phyloP scores from a whole-genome alignment of 2,329 filamentous ascomycete genomes.

The Stagonosporopsis chrysanthemi region DNA sequence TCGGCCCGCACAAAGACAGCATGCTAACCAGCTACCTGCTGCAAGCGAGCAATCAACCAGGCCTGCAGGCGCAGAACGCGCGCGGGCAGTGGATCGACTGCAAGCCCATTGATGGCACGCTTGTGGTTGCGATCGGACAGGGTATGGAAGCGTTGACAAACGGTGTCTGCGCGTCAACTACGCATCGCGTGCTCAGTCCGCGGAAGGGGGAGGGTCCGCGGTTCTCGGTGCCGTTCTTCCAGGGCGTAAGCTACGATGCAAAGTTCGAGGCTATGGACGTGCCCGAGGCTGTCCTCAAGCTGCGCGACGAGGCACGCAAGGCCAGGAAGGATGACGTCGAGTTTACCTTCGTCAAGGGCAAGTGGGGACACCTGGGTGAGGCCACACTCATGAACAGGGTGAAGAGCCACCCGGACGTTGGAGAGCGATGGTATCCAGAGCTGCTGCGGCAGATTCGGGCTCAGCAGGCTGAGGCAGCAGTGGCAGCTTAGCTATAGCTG shows the following conservation, averaged over 20 bases:
- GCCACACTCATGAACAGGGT: constrained; percentile 84
- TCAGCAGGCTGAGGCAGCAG: constrained; percentile 49
- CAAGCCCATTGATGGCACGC: constrained; percentile 75
- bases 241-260: constrained; percentile 81
- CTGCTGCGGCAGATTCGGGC: constrained; percentile 53
- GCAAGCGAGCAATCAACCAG: constrained; percentile 77
- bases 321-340: constrained; percentile 74
- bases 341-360: constrained; percentile 80
- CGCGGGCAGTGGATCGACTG: constrained; percentile 82
- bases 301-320: constrained; percentile 68
- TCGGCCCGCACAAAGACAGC: constrained; percentile 84
- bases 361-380: constrained; percentile 75
- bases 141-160: constrained; percentile 84
- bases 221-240: constrained; percentile 87
- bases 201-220: constrained; percentile 72
- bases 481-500: not conserved
- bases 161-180: constrained; percentile 82
- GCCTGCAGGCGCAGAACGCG: constrained; percentile 84
- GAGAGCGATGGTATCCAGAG: constrained; percentile 71
- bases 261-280: constrained; percentile 79
- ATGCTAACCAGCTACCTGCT: constrained; percentile 85
- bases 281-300: constrained; percentile 68
- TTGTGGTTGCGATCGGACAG: constrained; percentile 88
- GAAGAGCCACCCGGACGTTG: constrained; percentile 88
- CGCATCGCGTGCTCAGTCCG: constrained; percentile 82